Evolutionary conservation across 2,329 filamentous ascomycete genomes (phyloP), one percentile per base, ranked within the genome.

Genomic region (Nemania abortiva): DNA sequence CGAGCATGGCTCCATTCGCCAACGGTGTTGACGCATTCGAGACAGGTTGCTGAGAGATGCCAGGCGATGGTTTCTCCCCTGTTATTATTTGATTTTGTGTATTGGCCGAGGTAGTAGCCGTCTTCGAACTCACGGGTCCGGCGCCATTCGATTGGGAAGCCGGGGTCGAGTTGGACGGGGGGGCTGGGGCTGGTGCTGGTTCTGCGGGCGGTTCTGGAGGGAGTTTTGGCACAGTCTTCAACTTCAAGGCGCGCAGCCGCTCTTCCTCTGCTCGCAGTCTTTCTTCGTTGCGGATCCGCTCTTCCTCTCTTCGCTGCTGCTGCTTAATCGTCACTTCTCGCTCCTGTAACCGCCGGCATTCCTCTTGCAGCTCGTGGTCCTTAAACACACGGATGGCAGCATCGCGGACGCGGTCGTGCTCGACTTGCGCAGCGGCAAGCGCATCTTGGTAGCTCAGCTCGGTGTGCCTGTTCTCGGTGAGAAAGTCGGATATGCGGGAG

Each of bases 391-490:
- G 80, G 42, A 87, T 77, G 7, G 87, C 87, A 34, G 80, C 80
- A 63, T 85, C 80, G 31, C 86, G 85, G 11, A 95, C 86, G 31
- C 87, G 85, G 45, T 92, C 87, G 77, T 94, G 92, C 75, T 91
- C 87, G 15, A 84, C 84, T 57, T 88, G 88, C 3, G 91, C 91
- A 55, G 87, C 86, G 54, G 87, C 87, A 18, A 95, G 85, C 15
- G 91, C 91, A 73, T 89, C 87, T 66, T 86, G 85, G 76, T 93
- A 91, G 64, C 84, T 84, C 58, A 87, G 82, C 76, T 90, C 89
- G 39, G 86, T 87, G 71, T 92, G 89, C 42, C 87, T 85, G 37
- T 88, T 85, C 60, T 89, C 87, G 49, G 84, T 83, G 67, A 94
- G 90, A 31, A 93, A 86, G 27, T 84, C 86, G 24, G 89, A 85